phyloP scores from a whole-genome alignment of 352 stramenopile species.

The Globisporangium lucens region DNA sequence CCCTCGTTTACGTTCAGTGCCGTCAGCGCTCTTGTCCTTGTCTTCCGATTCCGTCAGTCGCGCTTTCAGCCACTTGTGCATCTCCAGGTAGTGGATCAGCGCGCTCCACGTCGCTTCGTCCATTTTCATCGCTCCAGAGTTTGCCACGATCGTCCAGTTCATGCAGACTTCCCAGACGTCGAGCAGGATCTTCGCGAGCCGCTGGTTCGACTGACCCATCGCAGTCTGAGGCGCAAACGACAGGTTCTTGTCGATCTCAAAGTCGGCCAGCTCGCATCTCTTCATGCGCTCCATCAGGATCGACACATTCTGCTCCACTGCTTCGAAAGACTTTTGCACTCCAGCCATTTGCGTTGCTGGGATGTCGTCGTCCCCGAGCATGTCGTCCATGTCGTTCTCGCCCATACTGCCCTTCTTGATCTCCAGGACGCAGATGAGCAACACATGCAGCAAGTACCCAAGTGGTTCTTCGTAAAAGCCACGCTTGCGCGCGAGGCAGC shows the following conservation, averaged over 20 bases:
- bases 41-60: constrained; percentile 16
- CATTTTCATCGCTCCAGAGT: background rate
- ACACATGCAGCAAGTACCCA: constrained; percentile 33
- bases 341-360: constrained; percentile 32
- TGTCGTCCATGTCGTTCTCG: constrained; percentile 25
- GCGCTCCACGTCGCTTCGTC: constrained; percentile 23
- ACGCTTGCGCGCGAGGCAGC: constrained; percentile 25
- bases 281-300: constrained; percentile 47
- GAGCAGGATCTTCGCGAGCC: constrained; percentile 25
- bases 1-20: constrained; percentile 19
- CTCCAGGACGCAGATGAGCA: constrained; percentile 30
- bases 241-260: constrained; percentile 47
- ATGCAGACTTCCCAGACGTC: constrained; percentile 38
- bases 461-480: constrained; percentile 45
- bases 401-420: constrained; percentile 16
- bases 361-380: constrained; percentile 32
- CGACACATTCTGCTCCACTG: constrained; percentile 24
- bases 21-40: constrained; percentile 3
- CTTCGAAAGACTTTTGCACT: constrained; percentile 20
- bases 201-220: constrained; percentile 31
- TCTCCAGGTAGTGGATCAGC: constrained; percentile 28
- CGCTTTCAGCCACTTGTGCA: constrained; percentile 31
- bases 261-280: constrained; percentile 39
- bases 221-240: constrained; percentile 27
- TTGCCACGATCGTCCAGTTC: constrained; percentile 28